Evolutionary conservation across 306 rosid genomes (phyloP).

Genomic region (Cicer bijugum): DNA sequence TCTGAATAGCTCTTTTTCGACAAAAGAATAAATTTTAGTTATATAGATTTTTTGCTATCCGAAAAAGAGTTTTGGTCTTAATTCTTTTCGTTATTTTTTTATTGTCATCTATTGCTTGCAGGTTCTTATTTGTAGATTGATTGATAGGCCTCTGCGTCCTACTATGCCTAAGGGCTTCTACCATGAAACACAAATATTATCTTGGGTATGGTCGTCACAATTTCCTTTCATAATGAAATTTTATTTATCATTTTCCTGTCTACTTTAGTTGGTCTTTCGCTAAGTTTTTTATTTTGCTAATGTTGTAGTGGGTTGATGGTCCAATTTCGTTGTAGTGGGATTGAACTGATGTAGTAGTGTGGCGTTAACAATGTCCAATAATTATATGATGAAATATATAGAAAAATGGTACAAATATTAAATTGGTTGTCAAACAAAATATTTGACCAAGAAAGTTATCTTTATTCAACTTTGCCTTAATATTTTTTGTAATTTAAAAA

Average conservation of each 20-base stretch:
- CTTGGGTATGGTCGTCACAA: conserved; percentile 70
- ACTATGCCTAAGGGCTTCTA: conserved; percentile 93
- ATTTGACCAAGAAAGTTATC: conserved; percentile 14
- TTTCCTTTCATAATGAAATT: conserved; percentile 28
- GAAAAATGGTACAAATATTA: neutral
- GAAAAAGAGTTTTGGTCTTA: conserved; percentile 4
- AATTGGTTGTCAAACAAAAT: conserved; percentile 3
- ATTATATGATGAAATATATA: conserved; percentile 11
- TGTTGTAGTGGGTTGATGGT: neutral
- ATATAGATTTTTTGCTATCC: conserved; percentile 24
- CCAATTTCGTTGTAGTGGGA: conserved; percentile 3
- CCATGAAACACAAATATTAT: conserved; percentile 92
- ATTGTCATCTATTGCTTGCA: conserved; percentile 54
- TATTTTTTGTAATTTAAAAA: neutral
- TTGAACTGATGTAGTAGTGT: neutral
- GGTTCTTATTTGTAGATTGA: conserved; percentile 98
- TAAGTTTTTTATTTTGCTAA: conserved; percentile 12
- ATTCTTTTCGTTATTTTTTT: conserved; percentile 15
- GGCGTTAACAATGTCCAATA: conserved; percentile 2
- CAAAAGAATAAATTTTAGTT: conserved; percentile 20
- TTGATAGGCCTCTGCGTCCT: conserved; percentile 97
- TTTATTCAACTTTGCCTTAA: conserved; percentile 14
- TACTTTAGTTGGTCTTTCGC: conserved; percentile 25
- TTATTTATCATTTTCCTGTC: conserved; percentile 13
- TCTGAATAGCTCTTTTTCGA: conserved; percentile 22